A percentile compares a stretch with the other conserved stretches of the same genome.
phyloP scores from a whole-genome alignment of 345 rosid species.

The Arabidopsis suecica region DNA sequence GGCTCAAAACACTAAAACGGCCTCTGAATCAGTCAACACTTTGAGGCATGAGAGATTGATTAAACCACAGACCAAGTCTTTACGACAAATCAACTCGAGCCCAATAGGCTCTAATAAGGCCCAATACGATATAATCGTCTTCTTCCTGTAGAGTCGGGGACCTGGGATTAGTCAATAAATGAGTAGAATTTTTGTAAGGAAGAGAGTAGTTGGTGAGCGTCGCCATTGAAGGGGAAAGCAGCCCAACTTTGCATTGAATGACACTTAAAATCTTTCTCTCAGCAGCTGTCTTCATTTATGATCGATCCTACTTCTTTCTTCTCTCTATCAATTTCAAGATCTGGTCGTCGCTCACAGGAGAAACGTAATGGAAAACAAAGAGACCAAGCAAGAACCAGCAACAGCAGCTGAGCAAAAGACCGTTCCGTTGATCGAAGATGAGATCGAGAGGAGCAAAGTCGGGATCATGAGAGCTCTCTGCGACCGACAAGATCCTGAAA shows the following conservation, averaged over 20 bases:
- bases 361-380: constrained; percentile 27
- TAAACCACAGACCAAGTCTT: not conserved
- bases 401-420: constrained; percentile 22
- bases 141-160: constrained; percentile 4
- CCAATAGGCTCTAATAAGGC: not conserved
- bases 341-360: constrained; percentile 18
- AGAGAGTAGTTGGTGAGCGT: constrained; percentile 26
- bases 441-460: constrained; percentile 76
- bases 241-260: constrained; percentile 22
- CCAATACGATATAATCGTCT: not conserved
- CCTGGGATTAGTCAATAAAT: constrained; percentile 12
- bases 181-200: not conserved
- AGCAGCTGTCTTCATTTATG: constrained; percentile 17
- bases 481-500: constrained; percentile 73
- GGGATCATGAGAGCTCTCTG: constrained; percentile 81
- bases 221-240: constrained; percentile 32
- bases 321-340: constrained; percentile 25
- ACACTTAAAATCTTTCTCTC: not conserved
- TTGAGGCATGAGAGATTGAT: too few relatives aligned
- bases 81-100: not conserved
- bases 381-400: constrained; percentile 10
- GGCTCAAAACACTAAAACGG: not conserved
- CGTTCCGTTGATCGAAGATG: constrained; percentile 47
- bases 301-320: not conserved
- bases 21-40: not conserved